A percentile compares a stretch with the other conserved stretches of the same genome.
Conservation (phyloP, 108 stramenopile species). For the Fragilariopsis cylindrus region DNA sequence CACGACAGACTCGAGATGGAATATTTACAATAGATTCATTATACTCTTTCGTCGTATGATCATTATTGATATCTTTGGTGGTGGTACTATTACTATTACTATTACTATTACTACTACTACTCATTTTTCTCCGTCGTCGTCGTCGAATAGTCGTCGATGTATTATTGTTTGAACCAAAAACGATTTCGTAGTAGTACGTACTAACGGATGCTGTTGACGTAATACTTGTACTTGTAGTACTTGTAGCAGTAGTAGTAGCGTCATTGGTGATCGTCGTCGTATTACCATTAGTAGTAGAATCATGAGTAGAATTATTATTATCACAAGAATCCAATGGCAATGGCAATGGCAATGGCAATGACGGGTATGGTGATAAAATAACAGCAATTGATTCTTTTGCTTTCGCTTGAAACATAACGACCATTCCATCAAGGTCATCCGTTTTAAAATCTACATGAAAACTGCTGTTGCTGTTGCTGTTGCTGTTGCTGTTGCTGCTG, state of each 20-base stretch:
- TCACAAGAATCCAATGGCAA: too few species aligned
- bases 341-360: neutral
- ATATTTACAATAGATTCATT: neutral
- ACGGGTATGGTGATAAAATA: neutral
- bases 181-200: neutral
- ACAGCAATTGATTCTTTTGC: neutral
- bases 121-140: neutral
- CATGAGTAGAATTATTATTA: too few species aligned
- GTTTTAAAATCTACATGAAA: neutral
- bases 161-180: neutral
- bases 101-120: neutral
- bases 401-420: neutral
- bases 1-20: neutral
- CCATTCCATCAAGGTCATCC: neutral
- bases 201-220: too few species aligned
- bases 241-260: too few species aligned
- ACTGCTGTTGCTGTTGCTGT: too few species aligned
- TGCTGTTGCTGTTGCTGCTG: too few species aligned
- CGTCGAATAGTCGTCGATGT: neutral
- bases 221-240: too few species aligned
- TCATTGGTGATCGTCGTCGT: too few species aligned
- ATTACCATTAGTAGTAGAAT: too few species aligned
- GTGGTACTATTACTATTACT: neutral
- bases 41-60: neutral
- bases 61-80: neutral